These are phyloP conservation scores for Acanthamoeba castellanii DNA, from an alignment of 208 protist genomes.

Conservation along the genomic window DNA sequence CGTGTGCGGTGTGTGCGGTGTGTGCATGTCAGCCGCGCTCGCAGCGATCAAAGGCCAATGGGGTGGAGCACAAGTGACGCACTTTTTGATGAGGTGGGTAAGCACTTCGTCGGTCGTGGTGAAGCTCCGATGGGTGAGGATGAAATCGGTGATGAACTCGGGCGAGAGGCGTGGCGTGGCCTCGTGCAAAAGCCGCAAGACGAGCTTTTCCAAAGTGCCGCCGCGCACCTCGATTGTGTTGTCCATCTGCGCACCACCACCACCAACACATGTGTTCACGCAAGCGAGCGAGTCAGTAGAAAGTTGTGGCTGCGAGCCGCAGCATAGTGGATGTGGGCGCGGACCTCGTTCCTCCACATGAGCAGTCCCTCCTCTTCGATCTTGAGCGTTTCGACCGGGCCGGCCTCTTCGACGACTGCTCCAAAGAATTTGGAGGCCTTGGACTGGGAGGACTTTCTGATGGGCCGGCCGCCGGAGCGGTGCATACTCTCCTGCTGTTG, in stretches of 20 bases:
- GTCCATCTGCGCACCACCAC: background rate
- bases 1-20: background rate
- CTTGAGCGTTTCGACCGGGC: conserved; percentile 8
- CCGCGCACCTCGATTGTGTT: conserved; percentile 34
- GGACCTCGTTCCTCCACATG: conserved; percentile 28
- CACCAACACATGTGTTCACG: background rate
- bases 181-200: conserved; percentile 30
- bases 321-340: background rate
- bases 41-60: background rate
- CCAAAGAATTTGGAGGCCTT: conserved; percentile 46
- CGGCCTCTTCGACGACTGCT: conserved; percentile 5
- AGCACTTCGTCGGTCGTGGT: conserved; percentile 53
- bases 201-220: conserved; percentile 52
- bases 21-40: background rate
- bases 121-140: conserved; percentile 32
- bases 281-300: background rate
- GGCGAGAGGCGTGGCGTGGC: conserved; percentile 29
- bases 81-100: background rate
- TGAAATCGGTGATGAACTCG: conserved; percentile 14
- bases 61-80: background rate
- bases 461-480: background rate
- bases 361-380: conserved; percentile 22
- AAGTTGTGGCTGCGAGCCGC: background rate
- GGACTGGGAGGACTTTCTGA: background rate
- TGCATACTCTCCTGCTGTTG: background rate